Evolutionary conservation across 352 stramenopile species (phyloP).

Genomic region (Halophytophthora batemanensis): DNA sequence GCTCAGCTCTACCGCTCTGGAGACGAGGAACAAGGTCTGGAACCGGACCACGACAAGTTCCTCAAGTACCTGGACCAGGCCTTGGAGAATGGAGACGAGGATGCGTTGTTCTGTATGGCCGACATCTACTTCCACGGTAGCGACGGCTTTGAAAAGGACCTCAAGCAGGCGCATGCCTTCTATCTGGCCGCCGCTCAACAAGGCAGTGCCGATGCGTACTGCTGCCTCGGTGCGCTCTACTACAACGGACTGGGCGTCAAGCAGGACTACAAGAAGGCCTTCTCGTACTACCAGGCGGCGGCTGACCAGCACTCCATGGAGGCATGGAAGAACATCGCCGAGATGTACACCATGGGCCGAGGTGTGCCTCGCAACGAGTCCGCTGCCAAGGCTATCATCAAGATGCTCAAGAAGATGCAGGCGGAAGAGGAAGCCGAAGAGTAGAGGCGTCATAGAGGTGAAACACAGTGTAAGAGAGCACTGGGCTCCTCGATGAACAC

Average conservation of each 20-base stretch:
- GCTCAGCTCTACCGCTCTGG: conserved; percentile 87
- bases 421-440: conserved; percentile 7
- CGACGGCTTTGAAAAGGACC: conserved; percentile 67
- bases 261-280: conserved; percentile 73
- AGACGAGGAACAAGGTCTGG: conserved; percentile 45
- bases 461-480: too few relatives aligned
- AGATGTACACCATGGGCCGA: conserved; percentile 80
- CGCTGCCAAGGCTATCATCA: conserved; percentile 79
- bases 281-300: conserved; percentile 86
- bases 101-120: conserved; percentile 83
- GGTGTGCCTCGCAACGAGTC: conserved; percentile 77
- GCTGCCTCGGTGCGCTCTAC: conserved; percentile 76
- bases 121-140: conserved; percentile 86
- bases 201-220: conserved; percentile 69
- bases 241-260: conserved; percentile 73
- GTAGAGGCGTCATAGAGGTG: too few relatives aligned
- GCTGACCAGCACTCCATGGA: conserved; percentile 81
- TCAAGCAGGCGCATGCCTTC: conserved; percentile 66
- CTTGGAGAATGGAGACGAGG: conserved; percentile 55
- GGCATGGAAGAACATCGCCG: conserved; percentile 86
- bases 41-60: conserved; percentile 52
- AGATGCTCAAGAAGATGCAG: conserved; percentile 78
- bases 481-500: too few relatives aligned
- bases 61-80: conserved; percentile 61
- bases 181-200: conserved; percentile 69